Conservation (phyloP, 345 rosid genomes). For the Syzygium aqueum region DNA sequence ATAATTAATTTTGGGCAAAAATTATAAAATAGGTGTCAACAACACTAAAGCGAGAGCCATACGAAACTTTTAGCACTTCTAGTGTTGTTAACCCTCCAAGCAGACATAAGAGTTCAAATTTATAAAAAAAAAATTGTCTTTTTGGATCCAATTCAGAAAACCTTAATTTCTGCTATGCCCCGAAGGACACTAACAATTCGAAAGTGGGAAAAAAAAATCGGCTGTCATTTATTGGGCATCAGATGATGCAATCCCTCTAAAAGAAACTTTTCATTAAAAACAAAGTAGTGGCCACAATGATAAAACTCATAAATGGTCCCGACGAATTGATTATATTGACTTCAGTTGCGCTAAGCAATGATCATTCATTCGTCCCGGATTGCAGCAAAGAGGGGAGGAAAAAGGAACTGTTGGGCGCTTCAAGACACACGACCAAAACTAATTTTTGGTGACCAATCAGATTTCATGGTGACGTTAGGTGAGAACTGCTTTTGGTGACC, state of each 20-base stretch:
- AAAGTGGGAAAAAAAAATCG: not conserved
- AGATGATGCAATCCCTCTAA: not conserved
- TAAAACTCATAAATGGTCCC: not conserved
- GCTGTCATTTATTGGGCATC: not conserved
- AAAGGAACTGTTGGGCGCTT: not conserved
- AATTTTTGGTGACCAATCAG: not conserved
- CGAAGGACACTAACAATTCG: not conserved
- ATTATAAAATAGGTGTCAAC: too few species aligned
- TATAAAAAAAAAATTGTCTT: not conserved
- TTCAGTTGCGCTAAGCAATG: not conserved
- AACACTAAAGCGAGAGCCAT: too few species aligned
- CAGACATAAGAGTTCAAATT: not conserved
- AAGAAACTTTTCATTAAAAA: not conserved
- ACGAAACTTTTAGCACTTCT: too few species aligned
- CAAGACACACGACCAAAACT: not conserved
- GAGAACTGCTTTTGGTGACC: not conserved
- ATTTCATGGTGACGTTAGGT: not conserved
- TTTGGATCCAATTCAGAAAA: not conserved
- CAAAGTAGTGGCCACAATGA: not conserved
- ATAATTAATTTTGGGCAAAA: too few species aligned
- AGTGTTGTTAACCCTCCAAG: too few species aligned
- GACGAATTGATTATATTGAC: not conserved
- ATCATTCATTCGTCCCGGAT: not conserved
- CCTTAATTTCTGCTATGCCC: not conserved
- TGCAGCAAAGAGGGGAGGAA: not conserved